A percentile compares a stretch with the other conserved stretches of the same genome.
Conservation (phyloP, 805 yeast species). For the Ogataea salicorniae region DNA sequence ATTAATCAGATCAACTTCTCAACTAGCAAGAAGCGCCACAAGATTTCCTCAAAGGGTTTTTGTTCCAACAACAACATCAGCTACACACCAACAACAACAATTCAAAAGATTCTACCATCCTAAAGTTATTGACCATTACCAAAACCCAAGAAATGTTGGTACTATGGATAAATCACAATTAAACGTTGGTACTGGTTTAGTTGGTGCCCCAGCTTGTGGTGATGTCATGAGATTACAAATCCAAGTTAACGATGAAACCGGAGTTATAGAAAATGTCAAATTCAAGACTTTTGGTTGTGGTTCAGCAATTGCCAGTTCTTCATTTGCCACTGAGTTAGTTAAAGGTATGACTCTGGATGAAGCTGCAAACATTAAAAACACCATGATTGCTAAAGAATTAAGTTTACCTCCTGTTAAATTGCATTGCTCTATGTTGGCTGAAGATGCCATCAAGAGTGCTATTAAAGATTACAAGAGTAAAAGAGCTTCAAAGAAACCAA, state of each 20-base stretch:
- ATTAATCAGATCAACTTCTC: slow-evolving; percentile 10
- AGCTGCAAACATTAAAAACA: slow-evolving; percentile 88
- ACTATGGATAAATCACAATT: slow-evolving; percentile 70
- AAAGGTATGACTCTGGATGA: slow-evolving; percentile 93
- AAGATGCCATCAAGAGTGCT: slow-evolving; percentile 97
- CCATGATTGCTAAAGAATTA: slow-evolving; percentile 90
- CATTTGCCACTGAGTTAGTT: slow-evolving; percentile 91
- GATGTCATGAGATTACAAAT: slow-evolving; percentile 98
- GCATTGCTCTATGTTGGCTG: slow-evolving; percentile 98
- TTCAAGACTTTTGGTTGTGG: slow-evolving; percentile 99
- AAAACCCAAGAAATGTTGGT: slow-evolving; percentile 96
- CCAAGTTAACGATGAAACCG: slow-evolving; percentile 84
- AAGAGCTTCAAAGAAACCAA: slow-evolving; percentile 50
- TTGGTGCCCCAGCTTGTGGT: slow-evolving; percentile 99
- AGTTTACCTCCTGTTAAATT: slow-evolving; percentile 94
- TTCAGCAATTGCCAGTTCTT: slow-evolving; percentile 92
- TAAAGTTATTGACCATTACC: slow-evolving; percentile 92
- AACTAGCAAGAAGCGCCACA: neutral
- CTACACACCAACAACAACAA: neutral
- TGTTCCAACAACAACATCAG: too few relatives aligned
- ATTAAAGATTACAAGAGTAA: slow-evolving; percentile 90
- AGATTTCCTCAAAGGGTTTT: too few relatives aligned
- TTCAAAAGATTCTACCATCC: slow-evolving; percentile 62
- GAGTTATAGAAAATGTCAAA: slow-evolving; percentile 89
- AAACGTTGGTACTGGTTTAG: slow-evolving; percentile 93